Base-by-base conservation (phyloP, 164 flowering plant genomes). In the Macadamia integrifolia region DNA sequence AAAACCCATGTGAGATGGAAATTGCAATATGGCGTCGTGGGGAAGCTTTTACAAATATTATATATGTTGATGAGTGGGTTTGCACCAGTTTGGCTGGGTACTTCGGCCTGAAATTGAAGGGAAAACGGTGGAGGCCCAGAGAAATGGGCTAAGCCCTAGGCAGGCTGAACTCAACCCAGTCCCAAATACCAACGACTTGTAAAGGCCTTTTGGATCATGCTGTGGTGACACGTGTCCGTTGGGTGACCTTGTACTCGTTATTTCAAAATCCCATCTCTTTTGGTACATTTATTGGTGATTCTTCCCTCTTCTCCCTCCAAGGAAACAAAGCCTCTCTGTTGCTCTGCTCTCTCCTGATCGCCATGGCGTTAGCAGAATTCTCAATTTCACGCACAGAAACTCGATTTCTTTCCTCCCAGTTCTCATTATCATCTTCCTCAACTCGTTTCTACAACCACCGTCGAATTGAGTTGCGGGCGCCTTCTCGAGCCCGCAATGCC, bases 281-380 rank as follows among this genome's bases (percentile, higher is more conserved):
- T 10, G 2, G 0, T 23, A 23, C 23, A 23, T 23, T 23, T 23
- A 23, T 23, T 23, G 23, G 23, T 23, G 23, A 23, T 35, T 35
- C 40, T 35, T 5, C 0, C 3, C 48, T 58, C 63, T 9, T 10
- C 42, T n/a, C 57, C 55, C 52, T 67, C 60, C 40, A 62, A 68
- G 18, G 60, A 49, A 35, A 6, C 35, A 14, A 30, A 9, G 8
- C 43, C 50, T 50, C 32, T 44, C 10, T 58, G 58, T 57, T 57
- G 17, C 58, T 59, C 11, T 13, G 58, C 43, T 57, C 62, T 62
- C 28, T 48, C 18, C 64, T 31, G 1, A 60, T 43, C 44, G 56
- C 73, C 57, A 87, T 89, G 97, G 91, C 92, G 14, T 71, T 86
- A 40, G 79, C 88, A 56, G 87, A 86, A 77, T 61, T 91, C 32